Conservation (phyloP, 495 filamentous ascomycete species). For the Hypomontagnella submonticulosa region DNA sequence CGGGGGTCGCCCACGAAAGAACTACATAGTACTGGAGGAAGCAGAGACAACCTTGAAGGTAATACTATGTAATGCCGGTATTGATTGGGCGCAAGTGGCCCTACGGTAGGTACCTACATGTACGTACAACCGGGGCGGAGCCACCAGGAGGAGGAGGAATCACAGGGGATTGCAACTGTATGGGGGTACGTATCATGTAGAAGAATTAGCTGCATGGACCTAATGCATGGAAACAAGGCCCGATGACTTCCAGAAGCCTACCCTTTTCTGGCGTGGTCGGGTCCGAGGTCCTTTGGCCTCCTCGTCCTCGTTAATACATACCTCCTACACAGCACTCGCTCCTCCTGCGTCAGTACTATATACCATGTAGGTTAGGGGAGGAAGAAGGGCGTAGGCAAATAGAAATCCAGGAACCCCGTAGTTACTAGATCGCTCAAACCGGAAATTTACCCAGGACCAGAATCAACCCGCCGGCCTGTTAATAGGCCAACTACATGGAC, state of each 20-base stretch:
- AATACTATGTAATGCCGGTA: neutral
- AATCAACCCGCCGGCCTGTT: too few relatives aligned
- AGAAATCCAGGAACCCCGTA: too few relatives aligned
- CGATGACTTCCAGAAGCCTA: conserved; percentile 41
- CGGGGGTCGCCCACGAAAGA: too few relatives aligned
- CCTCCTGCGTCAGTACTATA: neutral
- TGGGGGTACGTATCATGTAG: neutral
- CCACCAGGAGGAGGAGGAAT: neutral
- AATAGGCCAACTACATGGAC: too few relatives aligned
- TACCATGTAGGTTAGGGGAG: too few relatives aligned
- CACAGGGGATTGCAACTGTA: neutral
- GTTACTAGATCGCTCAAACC: too few relatives aligned
- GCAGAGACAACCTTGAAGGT: neutral
- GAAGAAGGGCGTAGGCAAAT: too few relatives aligned
- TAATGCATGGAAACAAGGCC: conserved; percentile 27
- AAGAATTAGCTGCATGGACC: neutral
- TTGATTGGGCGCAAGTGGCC: too few relatives aligned
- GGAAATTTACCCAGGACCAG: too few relatives aligned
- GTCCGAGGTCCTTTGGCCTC: neutral
- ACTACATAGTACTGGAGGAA: neutral
- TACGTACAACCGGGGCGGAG: neutral
- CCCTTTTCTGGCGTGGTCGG: conserved; percentile 29
- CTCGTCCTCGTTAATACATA: neutral
- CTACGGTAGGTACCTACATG: neutral
- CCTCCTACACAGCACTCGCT: neutral